Evolutionary conservation across 495 filamentous ascomycete genomes (phyloP).

Genomic region (Aspergillus haitiensis): DNA sequence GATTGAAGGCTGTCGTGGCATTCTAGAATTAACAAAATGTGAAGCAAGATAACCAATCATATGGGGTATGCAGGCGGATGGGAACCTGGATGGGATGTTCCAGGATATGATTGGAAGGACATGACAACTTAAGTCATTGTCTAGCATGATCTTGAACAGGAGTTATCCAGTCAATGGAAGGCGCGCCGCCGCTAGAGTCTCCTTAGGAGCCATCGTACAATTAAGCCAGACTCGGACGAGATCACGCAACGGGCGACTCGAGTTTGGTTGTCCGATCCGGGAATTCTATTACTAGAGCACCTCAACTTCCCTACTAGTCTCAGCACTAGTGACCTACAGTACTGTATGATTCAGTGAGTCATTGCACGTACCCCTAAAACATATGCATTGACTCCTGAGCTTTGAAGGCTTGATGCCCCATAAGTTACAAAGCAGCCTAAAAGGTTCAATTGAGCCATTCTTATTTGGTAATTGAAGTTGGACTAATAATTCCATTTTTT

Average conservation of each 20-base stretch:
- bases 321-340: no score
- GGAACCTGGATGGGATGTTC: background rate
- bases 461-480: background rate
- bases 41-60: background rate
- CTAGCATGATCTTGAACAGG: conserved; percentile 2
- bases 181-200: background rate
- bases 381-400: background rate
- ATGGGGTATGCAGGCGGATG: background rate
- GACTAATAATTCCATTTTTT: background rate
- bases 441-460: no score
- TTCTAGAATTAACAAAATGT: background rate
- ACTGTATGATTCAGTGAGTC: conserved; percentile 9
- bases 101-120: background rate
- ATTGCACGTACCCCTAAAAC: conserved; percentile 13
- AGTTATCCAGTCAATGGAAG: background rate
- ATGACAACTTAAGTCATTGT: conserved; percentile 15
- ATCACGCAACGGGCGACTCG: conserved; percentile 1
- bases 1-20: background rate
- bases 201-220: no score
- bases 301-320: no score
- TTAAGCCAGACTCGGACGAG: background rate
- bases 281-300: no score
- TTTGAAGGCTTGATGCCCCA: background rate
- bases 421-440: background rate
- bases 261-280: background rate